These are phyloP conservation scores for Chalaropsis ovoidea DNA, from an alignment of 2,329 filamentous ascomycete species.

Conservation along the genomic window DNA sequence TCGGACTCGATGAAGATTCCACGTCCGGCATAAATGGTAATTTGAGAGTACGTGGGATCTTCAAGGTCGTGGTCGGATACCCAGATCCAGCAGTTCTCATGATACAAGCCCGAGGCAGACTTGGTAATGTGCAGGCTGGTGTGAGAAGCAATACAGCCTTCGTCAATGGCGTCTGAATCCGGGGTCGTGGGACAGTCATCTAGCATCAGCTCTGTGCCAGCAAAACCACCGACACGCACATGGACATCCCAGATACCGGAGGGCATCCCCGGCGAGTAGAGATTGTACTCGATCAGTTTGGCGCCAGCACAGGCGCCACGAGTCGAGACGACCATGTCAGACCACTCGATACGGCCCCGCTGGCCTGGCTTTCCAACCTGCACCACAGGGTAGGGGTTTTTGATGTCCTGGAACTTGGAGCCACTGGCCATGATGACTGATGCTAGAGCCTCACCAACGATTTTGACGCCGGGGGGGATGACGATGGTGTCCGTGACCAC, in stretches of 20 bases:
- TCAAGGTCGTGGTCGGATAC: conserved; percentile 48
- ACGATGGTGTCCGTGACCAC: conserved; percentile 46
- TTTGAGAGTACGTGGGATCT: conserved; percentile 38
- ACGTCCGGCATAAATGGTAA: conserved; percentile 45
- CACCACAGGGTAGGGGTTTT: conserved; percentile 53
- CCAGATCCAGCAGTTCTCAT: conserved; percentile 41
- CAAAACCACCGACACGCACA: conserved; percentile 61
- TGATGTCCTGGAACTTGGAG: conserved; percentile 45
- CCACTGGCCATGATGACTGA: conserved; percentile 48
- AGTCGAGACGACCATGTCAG: conserved; percentile 61
- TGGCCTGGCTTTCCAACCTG: conserved; percentile 56
- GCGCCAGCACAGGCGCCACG: conserved; percentile 58
- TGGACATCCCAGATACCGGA: conserved; percentile 66
- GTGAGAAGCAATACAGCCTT: conserved; percentile 36
- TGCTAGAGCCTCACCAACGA: conserved; percentile 50
- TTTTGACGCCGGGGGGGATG: conserved; percentile 42
- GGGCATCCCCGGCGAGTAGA: conserved; percentile 40
- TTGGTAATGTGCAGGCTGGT: conserved; percentile 38
- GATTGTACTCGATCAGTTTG: conserved; percentile 62
- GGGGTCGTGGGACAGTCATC: conserved; percentile 53
- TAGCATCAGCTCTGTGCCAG: conserved; percentile 58
- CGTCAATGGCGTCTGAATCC: conserved; percentile 27
- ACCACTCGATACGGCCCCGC: conserved; percentile 56
- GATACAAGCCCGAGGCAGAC: conserved; percentile 34
- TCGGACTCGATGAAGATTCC: conserved; percentile 40